Evolutionary conservation across 257 asterid genomes (phyloP).

Genomic region (Paraleonurus japonicus): DNA sequence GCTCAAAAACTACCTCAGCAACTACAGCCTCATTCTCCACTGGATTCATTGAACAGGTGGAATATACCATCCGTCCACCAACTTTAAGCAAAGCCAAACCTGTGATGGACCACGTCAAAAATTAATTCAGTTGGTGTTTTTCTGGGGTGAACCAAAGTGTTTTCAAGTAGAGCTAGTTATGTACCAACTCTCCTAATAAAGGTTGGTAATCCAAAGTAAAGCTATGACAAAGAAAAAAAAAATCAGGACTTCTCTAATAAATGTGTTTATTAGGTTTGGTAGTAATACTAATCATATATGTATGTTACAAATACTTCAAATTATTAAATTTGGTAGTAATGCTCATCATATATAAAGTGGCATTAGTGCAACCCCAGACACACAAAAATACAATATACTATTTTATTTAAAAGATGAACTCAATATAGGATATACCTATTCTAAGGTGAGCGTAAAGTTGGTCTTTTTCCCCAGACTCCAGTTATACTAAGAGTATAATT

Average conservation of each 20-base stretch:
- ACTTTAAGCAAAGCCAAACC: slow-evolving; percentile 93
- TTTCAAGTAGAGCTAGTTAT: background rate
- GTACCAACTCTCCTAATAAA: background rate
- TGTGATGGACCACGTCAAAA: slow-evolving; percentile 32
- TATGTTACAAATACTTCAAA: background rate
- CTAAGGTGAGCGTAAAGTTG: background rate
- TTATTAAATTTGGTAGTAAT: background rate
- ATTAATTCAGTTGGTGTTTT: slow-evolving; percentile 9
- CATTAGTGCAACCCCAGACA: background rate
- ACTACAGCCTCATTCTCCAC: slow-evolving; percentile 97
- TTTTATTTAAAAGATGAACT: background rate
- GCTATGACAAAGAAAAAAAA: background rate
- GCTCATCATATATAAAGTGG: background rate
- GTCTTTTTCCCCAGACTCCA: background rate
- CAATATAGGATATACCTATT: background rate
- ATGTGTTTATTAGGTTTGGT: background rate
- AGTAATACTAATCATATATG: background rate
- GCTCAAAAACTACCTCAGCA: slow-evolving; percentile 64
- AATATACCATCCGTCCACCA: slow-evolving; percentile 95
- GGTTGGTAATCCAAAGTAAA: background rate
- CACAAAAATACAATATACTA: background rate
- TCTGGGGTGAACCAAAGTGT: slow-evolving; percentile 1
- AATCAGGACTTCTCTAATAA: background rate
- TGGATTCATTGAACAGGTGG: slow-evolving; percentile 99
- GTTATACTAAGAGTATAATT: background rate